These are phyloP conservation scores for Entonaema liquescens DNA, from an alignment of 495 filamentous ascomycete genomes.

Conservation along the genomic window DNA sequence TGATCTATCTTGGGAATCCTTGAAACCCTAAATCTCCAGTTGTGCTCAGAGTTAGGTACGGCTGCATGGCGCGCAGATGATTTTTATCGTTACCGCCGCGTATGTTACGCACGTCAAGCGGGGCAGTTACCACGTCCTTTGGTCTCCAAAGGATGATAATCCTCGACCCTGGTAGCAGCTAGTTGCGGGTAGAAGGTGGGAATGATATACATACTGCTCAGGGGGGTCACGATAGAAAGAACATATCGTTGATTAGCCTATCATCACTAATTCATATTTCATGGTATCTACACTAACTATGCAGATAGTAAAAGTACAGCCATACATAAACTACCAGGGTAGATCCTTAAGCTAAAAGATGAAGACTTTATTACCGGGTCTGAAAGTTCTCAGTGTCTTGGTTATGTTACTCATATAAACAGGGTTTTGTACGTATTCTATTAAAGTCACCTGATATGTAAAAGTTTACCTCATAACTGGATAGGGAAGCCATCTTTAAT, in stretches of 20 bases:
- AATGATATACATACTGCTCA: slow-evolving; percentile 11
- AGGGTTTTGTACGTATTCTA: neutral
- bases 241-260: neutral
- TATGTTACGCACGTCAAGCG: slow-evolving; percentile 16
- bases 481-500: neutral
- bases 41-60: neutral
- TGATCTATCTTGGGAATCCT: slow-evolving; percentile 8
- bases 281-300: neutral
- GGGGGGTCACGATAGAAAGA: slow-evolving; percentile 7
- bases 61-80: neutral
- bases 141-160: slow-evolving; percentile 17
- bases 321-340: neutral
- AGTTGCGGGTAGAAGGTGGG: neutral
- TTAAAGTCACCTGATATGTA: neutral
- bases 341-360: neutral
- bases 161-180: slow-evolving; percentile 16
- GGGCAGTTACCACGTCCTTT: neutral
- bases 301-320: neutral
- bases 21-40: slow-evolving; percentile 4
- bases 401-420: neutral
- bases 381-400: neutral
- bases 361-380: neutral
- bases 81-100: slow-evolving; percentile 9
- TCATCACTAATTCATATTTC: neutral
- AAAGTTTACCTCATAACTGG: neutral